Conservation (phyloP, 192 early-diverging fungal genomes). For the Entomortierella beljakovae region DNA sequence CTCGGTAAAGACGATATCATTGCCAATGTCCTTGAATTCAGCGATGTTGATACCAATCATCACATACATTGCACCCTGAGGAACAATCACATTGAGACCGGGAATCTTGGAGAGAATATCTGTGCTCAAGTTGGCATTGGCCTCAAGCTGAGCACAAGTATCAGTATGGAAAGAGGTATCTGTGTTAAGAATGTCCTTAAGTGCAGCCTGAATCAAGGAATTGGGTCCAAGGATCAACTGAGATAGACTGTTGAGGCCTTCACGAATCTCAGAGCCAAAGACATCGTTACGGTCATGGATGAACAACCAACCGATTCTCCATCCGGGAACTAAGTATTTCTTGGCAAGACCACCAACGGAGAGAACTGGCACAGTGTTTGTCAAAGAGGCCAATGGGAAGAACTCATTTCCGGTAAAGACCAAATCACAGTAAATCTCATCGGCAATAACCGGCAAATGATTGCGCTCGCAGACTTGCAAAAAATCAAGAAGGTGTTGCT, state of each 20-base stretch:
- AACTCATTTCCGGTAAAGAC: slow-evolving; percentile 75
- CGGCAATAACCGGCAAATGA: slow-evolving; percentile 85
- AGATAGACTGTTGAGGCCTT: slow-evolving; percentile 77
- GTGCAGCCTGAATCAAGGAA: slow-evolving; percentile 79
- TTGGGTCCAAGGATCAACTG: slow-evolving; percentile 87
- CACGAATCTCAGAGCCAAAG: slow-evolving; percentile 69
- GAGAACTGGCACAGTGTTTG: slow-evolving; percentile 84
- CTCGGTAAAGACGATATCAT: slow-evolving; percentile 86
- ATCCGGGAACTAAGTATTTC: slow-evolving; percentile 92
- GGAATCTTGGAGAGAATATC: slow-evolving; percentile 71
- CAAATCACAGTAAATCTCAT: slow-evolving; percentile 94
- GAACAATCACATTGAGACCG: slow-evolving; percentile 80
- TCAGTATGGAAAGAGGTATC: slow-evolving; percentile 74
- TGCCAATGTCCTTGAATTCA: slow-evolving; percentile 76
- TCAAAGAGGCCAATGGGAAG: slow-evolving; percentile 77
- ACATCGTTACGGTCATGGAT: slow-evolving; percentile 77
- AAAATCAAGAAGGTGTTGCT: slow-evolving; percentile 77
- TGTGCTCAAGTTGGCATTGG: slow-evolving; percentile 74
- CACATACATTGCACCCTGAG: slow-evolving; percentile 95
- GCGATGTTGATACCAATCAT: slow-evolving; percentile 82
- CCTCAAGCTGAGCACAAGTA: slow-evolving; percentile 76
- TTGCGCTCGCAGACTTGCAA: slow-evolving; percentile 78
- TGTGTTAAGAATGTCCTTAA: slow-evolving; percentile 85
- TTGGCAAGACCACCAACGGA: slow-evolving; percentile 90
- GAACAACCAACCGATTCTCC: slow-evolving; percentile 91